Conservation (phyloP, 441 rosid species). For the Adansonia grandidieri region DNA sequence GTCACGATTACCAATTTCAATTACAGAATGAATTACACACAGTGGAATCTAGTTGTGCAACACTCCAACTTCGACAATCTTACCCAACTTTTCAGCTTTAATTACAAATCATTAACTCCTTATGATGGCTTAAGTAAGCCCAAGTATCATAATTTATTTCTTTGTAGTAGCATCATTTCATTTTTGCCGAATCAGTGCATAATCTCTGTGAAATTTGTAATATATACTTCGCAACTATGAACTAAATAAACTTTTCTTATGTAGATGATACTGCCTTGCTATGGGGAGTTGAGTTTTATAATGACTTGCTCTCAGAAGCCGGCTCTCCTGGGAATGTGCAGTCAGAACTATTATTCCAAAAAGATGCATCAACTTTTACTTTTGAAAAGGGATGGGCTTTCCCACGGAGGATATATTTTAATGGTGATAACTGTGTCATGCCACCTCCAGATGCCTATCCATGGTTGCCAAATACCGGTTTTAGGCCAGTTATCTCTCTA, state of each 20-base stretch:
- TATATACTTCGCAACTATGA: not conserved
- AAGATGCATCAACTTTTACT: constrained; percentile 81
- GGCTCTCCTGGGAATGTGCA: constrained; percentile 88
- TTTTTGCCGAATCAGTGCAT: not conserved
- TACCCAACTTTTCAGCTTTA: constrained; percentile 67
- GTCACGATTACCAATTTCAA: constrained; percentile 71
- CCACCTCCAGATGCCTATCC: constrained; percentile 96
- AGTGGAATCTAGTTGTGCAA: constrained; percentile 72
- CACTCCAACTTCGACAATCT: constrained; percentile 76
- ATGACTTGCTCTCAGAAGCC: constrained; percentile 78
- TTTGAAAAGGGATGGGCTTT: constrained; percentile 98
- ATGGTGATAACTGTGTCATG: constrained; percentile 95
- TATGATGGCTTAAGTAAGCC: constrained; percentile 66
- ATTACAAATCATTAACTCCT: constrained; percentile 66
- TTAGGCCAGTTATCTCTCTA: constrained; percentile 38
- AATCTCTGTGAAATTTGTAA: constrained; percentile 20
- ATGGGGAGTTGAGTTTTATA: constrained; percentile 86
- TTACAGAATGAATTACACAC: constrained; percentile 40
- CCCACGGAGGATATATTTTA: constrained; percentile 88
- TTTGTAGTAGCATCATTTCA: not conserved
- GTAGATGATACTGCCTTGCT: constrained; percentile 95
- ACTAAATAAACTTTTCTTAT: constrained; percentile 20
- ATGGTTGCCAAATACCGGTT: constrained; percentile 73
- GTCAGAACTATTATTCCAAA: constrained; percentile 82
- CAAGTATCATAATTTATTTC: constrained; percentile 1